Evolutionary conservation across 2,329 filamentous ascomycete species (phyloP).

Genomic region (Paracoccidioides brasiliensis): DNA sequence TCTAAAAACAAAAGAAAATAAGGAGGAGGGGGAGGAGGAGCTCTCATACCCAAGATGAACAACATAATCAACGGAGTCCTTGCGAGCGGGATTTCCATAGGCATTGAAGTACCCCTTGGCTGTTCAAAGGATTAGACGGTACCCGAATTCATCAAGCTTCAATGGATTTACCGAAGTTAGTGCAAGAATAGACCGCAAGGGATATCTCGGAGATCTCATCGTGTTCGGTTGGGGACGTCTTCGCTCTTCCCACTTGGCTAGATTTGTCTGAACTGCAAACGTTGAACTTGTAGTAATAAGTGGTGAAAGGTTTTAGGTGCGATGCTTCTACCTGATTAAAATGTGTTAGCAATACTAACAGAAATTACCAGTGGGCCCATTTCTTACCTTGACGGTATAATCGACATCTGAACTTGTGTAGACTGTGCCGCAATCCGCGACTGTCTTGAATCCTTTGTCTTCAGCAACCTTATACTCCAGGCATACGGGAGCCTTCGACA

Average conservation of each 20-base stretch:
- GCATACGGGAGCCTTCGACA: constrained; percentile 28
- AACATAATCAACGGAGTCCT: constrained; percentile 47
- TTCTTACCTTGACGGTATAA: constrained; percentile 54
- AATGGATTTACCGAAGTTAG: constrained; percentile 44
- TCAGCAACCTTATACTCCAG: constrained; percentile 50
- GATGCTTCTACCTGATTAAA: constrained; percentile 47
- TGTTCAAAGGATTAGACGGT: constrained; percentile 3
- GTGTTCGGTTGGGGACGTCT: constrained; percentile 49
- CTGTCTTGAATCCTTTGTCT: constrained; percentile 34
- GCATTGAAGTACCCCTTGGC: constrained; percentile 47
- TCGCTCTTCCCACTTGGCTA: constrained; percentile 54
- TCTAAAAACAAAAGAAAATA: not conserved
- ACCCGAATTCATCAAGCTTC: not conserved
- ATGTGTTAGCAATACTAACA: not conserved
- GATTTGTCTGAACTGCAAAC: constrained; percentile 50
- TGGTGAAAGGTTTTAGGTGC: constrained; percentile 50
- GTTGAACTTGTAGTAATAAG: constrained; percentile 53
- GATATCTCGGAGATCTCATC: constrained; percentile 44
- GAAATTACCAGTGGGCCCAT: constrained; percentile 5
- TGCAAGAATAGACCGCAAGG: constrained; percentile 59
- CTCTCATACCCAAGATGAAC: constrained; percentile 30
- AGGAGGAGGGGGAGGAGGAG: not conserved
- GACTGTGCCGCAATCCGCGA: constrained; percentile 45
- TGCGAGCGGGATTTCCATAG: constrained; percentile 45
- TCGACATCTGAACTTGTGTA: constrained; percentile 64